Conservation (phyloP, 352 stramenopile genomes). For the Phytophthora hibernalis region DNA sequence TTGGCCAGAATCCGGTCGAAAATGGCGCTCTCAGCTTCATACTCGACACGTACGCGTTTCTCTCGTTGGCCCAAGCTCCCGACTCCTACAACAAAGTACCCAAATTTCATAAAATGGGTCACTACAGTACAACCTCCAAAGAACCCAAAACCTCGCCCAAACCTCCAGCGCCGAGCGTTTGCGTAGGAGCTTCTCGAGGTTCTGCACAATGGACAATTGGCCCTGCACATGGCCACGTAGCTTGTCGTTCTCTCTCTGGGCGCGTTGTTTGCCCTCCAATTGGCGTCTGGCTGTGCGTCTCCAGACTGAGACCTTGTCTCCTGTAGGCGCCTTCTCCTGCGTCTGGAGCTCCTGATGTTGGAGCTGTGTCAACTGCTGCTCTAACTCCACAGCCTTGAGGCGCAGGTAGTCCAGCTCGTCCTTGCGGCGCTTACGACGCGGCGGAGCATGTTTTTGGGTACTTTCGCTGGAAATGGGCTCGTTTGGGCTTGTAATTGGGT, state of each 20-base stretch:
- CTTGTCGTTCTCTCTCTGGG: conserved; percentile 45
- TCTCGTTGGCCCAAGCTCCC: conserved; percentile 18
- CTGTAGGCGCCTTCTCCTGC: background rate
- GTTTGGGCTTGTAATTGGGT: background rate
- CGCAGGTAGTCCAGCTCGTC: conserved; percentile 55
- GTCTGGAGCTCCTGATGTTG: background rate
- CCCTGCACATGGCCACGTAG: conserved; percentile 43
- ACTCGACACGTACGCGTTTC: conserved; percentile 32
- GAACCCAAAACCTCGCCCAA: background rate
- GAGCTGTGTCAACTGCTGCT: conserved; percentile 32
- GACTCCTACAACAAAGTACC: conserved; percentile 11
- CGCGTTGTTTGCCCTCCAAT: conserved; percentile 37
- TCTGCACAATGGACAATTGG: conserved; percentile 36
- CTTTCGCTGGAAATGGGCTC: background rate
- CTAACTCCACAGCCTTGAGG: conserved; percentile 38
- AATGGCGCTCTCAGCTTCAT: conserved; percentile 27
- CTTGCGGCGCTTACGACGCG: conserved; percentile 41
- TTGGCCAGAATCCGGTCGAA: conserved; percentile 27
- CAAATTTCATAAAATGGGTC: background rate
- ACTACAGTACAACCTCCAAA: too few species aligned
- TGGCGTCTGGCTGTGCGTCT: conserved; percentile 38
- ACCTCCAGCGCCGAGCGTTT: conserved; percentile 35
- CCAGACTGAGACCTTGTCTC: conserved; percentile 29
- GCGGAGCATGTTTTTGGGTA: background rate
- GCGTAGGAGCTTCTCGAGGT: conserved; percentile 38